Percentiles rank a stretch among this genome's conserved stretches.
These are phyloP conservation scores for Xerophyta viscosa DNA, from an alignment of 106 monocot species.

Conservation along the genomic window DNA sequence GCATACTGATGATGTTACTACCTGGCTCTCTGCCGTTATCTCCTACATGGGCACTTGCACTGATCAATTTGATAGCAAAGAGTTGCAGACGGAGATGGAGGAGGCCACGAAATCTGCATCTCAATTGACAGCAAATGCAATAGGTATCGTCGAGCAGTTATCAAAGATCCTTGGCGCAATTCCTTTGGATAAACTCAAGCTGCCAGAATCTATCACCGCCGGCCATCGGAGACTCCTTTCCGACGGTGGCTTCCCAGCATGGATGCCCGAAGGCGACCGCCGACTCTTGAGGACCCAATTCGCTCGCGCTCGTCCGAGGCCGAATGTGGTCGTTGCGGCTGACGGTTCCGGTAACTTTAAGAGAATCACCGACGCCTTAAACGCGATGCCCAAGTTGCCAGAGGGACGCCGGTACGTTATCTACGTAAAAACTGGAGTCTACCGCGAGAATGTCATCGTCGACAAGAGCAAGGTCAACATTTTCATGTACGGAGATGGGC, in stretches of 20 bases:
- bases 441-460: slow-evolving; percentile 32
- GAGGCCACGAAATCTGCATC: slow-evolving; percentile 11
- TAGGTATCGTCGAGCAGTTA: slow-evolving; percentile 43
- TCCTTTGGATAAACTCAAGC: background rate
- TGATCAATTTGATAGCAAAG: slow-evolving; percentile 38
- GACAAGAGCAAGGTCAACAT: slow-evolving; percentile 24
- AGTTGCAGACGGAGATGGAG: slow-evolving; percentile 32
- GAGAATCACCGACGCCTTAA: slow-evolving; percentile 38
- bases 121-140: slow-evolving; percentile 55
- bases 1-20: slow-evolving; percentile 33
- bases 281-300: background rate
- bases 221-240: slow-evolving; percentile 37
- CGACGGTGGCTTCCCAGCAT: background rate
- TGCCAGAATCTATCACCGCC: slow-evolving; percentile 7
- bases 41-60: slow-evolving; percentile 61
- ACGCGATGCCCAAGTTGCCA: slow-evolving; percentile 16
- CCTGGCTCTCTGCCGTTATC: slow-evolving; percentile 57
- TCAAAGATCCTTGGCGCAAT: slow-evolving; percentile 10
- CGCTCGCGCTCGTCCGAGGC: background rate
- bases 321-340: slow-evolving; percentile 44
- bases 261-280: background rate
- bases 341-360: slow-evolving; percentile 56
- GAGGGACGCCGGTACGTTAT: slow-evolving; percentile 27
- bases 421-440: slow-evolving; percentile 53
- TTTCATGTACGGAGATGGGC: slow-evolving; percentile 63